A percentile compares a stretch with the other conserved stretches of the same genome.
Conservation (phyloP, 2,329 filamentous ascomycete genomes). For the Camptophora hylomeconis region DNA sequence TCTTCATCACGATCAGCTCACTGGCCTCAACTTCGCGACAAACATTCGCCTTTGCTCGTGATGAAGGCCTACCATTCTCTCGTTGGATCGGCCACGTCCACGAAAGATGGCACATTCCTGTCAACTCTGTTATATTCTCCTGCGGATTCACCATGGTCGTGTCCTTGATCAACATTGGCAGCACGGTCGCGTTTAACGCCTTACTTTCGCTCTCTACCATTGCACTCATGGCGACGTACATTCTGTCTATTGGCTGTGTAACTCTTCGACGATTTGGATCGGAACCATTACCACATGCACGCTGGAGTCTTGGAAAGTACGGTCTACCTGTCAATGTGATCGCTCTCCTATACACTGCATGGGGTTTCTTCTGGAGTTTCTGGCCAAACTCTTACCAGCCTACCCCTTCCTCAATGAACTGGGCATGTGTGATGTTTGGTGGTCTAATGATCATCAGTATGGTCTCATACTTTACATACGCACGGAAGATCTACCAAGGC, state of each 20-base stretch:
- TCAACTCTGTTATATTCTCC: slow-evolving; percentile 12
- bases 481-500: slow-evolving; percentile 22
- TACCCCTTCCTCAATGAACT: slow-evolving; percentile 33
- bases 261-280: slow-evolving; percentile 27
- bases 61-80: slow-evolving; percentile 20
- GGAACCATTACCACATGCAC: slow-evolving; percentile 26
- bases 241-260: slow-evolving; percentile 34
- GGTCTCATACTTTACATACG: slow-evolving; percentile 24
- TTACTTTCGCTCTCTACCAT: slow-evolving; percentile 32
- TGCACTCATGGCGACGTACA: slow-evolving; percentile 37
- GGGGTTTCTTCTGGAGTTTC: slow-evolving; percentile 35
- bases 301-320: slow-evolving; percentile 31
- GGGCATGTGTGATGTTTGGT: slow-evolving; percentile 33
- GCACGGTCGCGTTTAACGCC: slow-evolving; percentile 12
- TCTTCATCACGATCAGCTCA: slow-evolving; percentile 10
- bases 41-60: slow-evolving; percentile 20
- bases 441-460: slow-evolving; percentile 26
- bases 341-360: slow-evolving; percentile 19
- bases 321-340: slow-evolving; percentile 22
- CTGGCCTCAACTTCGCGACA: neutral
- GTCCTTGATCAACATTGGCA: slow-evolving; percentile 13
- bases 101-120: slow-evolving; percentile 11
- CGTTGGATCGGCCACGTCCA: slow-evolving; percentile 21
- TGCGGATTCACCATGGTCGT: slow-evolving; percentile 7
- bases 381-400: slow-evolving; percentile 29